Evolutionary conservation across 1,284 basidiomycete species (phyloP), one percentile per base, ranked within the genome.

Genomic region (Tylopilus orsonianus): DNA sequence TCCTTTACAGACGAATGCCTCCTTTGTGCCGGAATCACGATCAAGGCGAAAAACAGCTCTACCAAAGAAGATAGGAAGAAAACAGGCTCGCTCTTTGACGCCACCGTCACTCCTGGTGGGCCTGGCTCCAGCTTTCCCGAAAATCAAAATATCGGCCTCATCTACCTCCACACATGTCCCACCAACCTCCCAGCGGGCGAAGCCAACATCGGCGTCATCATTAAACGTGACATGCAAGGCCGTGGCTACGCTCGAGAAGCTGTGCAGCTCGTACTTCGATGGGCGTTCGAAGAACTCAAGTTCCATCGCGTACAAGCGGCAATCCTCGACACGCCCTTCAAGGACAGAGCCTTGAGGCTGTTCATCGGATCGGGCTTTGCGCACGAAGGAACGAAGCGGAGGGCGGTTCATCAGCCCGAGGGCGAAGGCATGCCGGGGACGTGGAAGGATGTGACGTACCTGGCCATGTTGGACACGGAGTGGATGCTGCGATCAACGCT

Each of bases 381-480:
- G 8, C 75, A 80, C 50, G 84, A 87, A 65, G 84, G 84, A 39
- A 76, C 72, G 12, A 75, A 75, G 37, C 75, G 82, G 22, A 72
- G 75, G 35, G 71, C 76, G 0, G 75, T 80, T 45, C 74, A 73
- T 56, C 70, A 68, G 16, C 58, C 71, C 41, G 69, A 71, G 14
- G 55, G 59, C 2, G 74, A 77, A 47, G 66, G 65, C 13, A 34
- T 56, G 18, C 53, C 43, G 1, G 54, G 56, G 6, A 20, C 50
- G 2, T 86, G 79, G 78, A 78, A 74, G 51, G 81, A 85, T 55
- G 75, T 80, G 18, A 79, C 76, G 2, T 78, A 78, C 52, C 66
- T 84, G 47, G 80, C 74, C 8, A 70, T 86, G 53, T 64, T 87
- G 48, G 81, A 79, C 47, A 83, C 79, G 0, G 81, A 85, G 43